Percentiles rank a stretch among this genome's conserved stretches.
Evolutionary conservation across 2,329 filamentous ascomycete species (phyloP).

Genomic region (Penicillium sp.): DNA sequence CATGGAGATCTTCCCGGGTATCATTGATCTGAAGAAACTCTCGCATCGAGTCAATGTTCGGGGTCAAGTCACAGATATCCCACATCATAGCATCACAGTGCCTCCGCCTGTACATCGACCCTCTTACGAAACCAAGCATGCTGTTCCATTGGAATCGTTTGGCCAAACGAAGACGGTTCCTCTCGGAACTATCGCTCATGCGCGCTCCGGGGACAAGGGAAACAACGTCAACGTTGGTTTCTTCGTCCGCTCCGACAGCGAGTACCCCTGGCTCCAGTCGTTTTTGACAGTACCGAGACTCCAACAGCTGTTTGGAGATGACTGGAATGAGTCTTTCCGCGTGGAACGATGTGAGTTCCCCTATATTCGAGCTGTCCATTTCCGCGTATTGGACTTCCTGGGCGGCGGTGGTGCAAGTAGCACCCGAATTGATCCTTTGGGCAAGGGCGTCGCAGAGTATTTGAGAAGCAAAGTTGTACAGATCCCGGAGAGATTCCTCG

Average conservation of each 20-base stretch:
- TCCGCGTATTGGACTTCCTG: slow-evolving; percentile 36
- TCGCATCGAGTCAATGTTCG: too few species aligned
- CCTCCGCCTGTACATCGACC: slow-evolving; percentile 4
- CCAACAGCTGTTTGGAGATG: slow-evolving; percentile 22
- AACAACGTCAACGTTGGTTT: slow-evolving; percentile 46
- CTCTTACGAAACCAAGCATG: slow-evolving; percentile 9
- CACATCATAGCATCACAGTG: slow-evolving; percentile 10
- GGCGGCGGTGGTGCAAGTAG: slow-evolving; percentile 35
- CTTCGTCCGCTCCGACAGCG: slow-evolving; percentile 41
- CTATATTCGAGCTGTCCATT: slow-evolving; percentile 28
- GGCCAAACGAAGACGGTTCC: slow-evolving; percentile 23
- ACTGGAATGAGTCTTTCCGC: slow-evolving; percentile 32
- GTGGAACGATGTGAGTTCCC: too few species aligned
- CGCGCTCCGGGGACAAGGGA: slow-evolving; percentile 44
- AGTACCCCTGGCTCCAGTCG: slow-evolving; percentile 43
- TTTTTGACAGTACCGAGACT: slow-evolving; percentile 22
- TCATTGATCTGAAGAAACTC: too few species aligned
- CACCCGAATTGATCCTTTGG: slow-evolving; percentile 35
- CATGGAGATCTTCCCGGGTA: too few species aligned
- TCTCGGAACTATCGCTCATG: slow-evolving; percentile 35
- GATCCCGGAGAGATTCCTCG: slow-evolving; percentile 32
- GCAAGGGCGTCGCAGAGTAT: slow-evolving; percentile 41
- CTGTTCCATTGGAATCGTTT: slow-evolving; percentile 11
- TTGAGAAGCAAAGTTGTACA: slow-evolving; percentile 33
- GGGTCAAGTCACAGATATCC: too few species aligned